Evolutionary conservation across 352 stramenopile genomes (phyloP).

Genomic region (Phytophthora quininea): DNA sequence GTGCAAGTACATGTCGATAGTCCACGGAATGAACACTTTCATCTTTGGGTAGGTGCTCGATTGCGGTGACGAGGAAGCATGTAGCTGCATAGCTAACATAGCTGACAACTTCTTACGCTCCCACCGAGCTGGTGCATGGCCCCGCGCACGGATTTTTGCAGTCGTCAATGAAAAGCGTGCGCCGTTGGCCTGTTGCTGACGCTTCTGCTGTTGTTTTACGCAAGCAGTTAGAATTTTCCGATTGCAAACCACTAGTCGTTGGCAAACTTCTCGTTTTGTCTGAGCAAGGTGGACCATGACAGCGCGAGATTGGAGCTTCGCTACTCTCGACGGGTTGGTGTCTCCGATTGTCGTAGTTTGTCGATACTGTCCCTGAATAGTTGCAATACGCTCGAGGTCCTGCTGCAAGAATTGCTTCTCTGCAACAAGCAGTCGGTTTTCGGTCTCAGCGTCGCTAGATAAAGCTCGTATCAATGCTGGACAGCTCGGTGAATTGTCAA

Average conservation of each 20-base stretch:
- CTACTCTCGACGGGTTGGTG: slow-evolving; percentile 1
- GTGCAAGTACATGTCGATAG: slow-evolving; percentile 80
- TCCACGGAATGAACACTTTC: slow-evolving; percentile 74
- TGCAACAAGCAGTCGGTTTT: slow-evolving; percentile 59
- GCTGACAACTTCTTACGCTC: slow-evolving; percentile 45
- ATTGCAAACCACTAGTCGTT: slow-evolving; percentile 67
- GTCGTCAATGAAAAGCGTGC: slow-evolving; percentile 41
- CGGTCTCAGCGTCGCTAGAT: slow-evolving; percentile 40
- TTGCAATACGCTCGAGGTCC: slow-evolving; percentile 50
- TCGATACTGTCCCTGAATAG: slow-evolving; percentile 30
- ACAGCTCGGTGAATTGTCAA: slow-evolving; percentile 5
- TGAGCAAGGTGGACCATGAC: slow-evolving; percentile 59
- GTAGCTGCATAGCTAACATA: background rate
- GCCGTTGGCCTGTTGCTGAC: slow-evolving; percentile 12
- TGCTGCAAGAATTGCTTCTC: slow-evolving; percentile 68
- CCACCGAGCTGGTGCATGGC: slow-evolving; percentile 45
- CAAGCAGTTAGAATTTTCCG: slow-evolving; percentile 61
- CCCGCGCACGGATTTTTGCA: slow-evolving; percentile 45
- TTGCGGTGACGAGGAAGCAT: slow-evolving; percentile 2
- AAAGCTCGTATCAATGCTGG: slow-evolving; percentile 66
- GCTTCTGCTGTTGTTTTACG: slow-evolving; percentile 50
- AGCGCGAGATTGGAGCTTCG: slow-evolving; percentile 32
- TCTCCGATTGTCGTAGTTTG: slow-evolving; percentile 17
- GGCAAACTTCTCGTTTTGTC: slow-evolving; percentile 46
- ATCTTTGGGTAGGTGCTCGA: slow-evolving; percentile 49